Percentiles rank a stretch among this genome's conserved stretches.
phyloP scores from a whole-genome alignment of 2,329 filamentous ascomycete species.

The Fusarium oxysporum region DNA sequence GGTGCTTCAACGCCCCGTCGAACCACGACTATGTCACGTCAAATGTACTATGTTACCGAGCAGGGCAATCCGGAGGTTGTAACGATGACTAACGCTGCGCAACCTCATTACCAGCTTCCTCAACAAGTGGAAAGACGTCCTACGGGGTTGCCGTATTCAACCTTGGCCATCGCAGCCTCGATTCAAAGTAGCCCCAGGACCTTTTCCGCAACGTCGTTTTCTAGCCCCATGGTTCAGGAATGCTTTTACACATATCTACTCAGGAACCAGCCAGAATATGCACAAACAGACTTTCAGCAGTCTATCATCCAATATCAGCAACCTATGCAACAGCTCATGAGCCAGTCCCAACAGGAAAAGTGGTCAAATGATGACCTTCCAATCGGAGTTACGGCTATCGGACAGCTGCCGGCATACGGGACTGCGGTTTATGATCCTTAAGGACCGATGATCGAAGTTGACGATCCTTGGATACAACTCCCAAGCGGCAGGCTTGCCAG shows the following conservation, averaged over 20 bases:
- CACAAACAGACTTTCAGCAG: conserved; percentile 59
- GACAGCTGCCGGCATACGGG: conserved; percentile 63
- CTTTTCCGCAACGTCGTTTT: conserved; percentile 66
- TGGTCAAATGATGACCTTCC: conserved; percentile 70
- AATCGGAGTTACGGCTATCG: conserved; percentile 66
- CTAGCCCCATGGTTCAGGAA: conserved; percentile 66
- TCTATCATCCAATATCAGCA: conserved; percentile 58
- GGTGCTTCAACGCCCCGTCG: conserved; percentile 62
- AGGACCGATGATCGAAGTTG: conserved; percentile 66
- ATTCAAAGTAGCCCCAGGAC: conserved; percentile 69
- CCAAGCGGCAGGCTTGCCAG: conserved; percentile 68
- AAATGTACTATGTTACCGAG: conserved; percentile 68
- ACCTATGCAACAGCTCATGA: conserved; percentile 53
- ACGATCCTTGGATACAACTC: conserved; percentile 69
- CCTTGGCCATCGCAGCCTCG: conserved; percentile 60
- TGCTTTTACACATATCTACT: conserved; percentile 68
- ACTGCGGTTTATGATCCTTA: conserved; percentile 64
- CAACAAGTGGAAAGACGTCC: conserved; percentile 59
- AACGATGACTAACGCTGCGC: conserved; percentile 66
- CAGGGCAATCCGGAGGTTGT: conserved; percentile 71
- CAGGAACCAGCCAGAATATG: conserved; percentile 59
- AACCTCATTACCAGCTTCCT: conserved; percentile 63
- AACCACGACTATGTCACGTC: conserved; percentile 58
- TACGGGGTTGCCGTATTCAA: conserved; percentile 63
- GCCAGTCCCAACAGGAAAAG: conserved; percentile 55